Evolutionary conservation across 2,329 filamentous ascomycete genomes (phyloP), one percentile per base, ranked within the genome.

Genomic region (Immersiporthe knoxdaviesiana): DNA sequence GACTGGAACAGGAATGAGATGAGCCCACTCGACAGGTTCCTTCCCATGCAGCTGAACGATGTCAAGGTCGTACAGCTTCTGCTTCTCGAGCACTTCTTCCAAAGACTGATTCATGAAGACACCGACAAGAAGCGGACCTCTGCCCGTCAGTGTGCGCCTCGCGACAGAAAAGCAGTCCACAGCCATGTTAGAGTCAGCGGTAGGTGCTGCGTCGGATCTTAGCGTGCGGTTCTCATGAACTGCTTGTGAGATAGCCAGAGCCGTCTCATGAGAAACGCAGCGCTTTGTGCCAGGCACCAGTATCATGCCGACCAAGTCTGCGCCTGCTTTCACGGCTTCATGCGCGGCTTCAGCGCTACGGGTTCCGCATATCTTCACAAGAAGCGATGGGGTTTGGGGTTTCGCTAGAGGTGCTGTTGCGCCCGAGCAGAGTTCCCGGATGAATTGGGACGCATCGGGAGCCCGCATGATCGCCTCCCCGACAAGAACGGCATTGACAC

Each of bases 401-500:
- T 76, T 77, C 65, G 76, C 83, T 65, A 73, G 75, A 24, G 76
- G 73, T 8, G 78, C 74, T 6, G 81, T 77, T 18, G 78, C 78
- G 64, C 88, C 85, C 52, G 92, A 90, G 73, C 97, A 92, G 32
- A 99, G 88, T 75, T 94, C 87, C 44, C 88, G 86, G 76, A 98
- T 97, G 81, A 99, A 99, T 30, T 85, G 83, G 30, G 90, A 87
- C 14, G 94, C 94, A 76, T 98, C 88, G 14, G 91, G 86, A 2
- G 96, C 94, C 71, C 93, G 90, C 95, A 99, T 98, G 73, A 99
- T 88, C 65, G 97, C 93, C 80, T 99, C 96, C 21, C 96, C 96
- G 10, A 99, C 95, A 5, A 99, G 87, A 16, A 99, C 91, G 63
- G 95, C 96, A 74, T 94, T 93, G 63, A 99, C 93, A 27, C 95